Base-by-base conservation (phyloP, 176 grass and related monocot species). In the Lolium perenne region DNA sequence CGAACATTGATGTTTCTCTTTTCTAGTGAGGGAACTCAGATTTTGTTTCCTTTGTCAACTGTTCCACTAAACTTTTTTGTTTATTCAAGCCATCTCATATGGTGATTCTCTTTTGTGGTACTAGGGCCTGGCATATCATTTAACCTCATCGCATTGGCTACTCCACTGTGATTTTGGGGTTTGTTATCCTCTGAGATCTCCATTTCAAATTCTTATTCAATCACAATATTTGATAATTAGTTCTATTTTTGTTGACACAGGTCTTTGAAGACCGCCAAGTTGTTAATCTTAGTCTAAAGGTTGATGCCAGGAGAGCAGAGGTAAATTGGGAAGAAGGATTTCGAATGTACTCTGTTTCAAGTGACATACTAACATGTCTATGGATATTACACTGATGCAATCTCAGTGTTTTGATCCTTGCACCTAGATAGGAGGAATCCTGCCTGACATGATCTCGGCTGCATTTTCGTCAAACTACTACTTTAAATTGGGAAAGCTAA, bases 141-240 rank as follows among this genome's bases (percentile, higher is more conserved):
- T 98, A 74, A 93, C 83, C 64, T 88, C 97, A 71, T 95, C 82
- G 5, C 97, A 98, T 88, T 92, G 95, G 81, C 79, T 94, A 57
- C 94, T 98, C 88, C 88, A 88, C 83, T 98, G 90, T 91, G 94
- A 96, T 80, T 96, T 98, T 77, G 92, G 84, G 97, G 97, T 99
- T 90, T 86, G 97, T 96, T 87, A 93, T 88, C 84, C 80, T 88
- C 79, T 88, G 38, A 14, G 86, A 80, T 91, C 54, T 91, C 73
- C 12, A 78, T 74, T 48, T 26, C 38, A 55, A 71, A 70, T 32
- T 54, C 6, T 38, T 81, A 14, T 86, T 87, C 43, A 50, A 48
- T 83, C 45, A 5, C 9, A 43, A 75, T 32, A 45, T 49, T 80
- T 81, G 29, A 85, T 63, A 49, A 54, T 67, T 87, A 15, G 32